phyloP scores from a whole-genome alignment of 1,139 yeast species.

The Debaryomyces nepalensis region DNA sequence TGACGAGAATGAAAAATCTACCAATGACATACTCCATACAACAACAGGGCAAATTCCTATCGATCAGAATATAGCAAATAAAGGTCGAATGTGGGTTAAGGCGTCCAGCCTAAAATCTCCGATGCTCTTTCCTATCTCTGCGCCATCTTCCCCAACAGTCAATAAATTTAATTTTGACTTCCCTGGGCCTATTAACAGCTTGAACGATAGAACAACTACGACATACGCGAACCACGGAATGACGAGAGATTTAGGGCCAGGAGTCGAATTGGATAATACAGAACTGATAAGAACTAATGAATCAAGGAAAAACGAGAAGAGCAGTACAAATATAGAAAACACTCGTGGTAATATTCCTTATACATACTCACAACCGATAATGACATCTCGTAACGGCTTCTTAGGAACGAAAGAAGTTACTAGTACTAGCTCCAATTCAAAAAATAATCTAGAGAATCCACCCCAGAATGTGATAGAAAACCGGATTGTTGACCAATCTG shows the following conservation, averaged over 20 bases:
- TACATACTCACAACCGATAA: background rate
- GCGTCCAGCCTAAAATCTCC: constrained; percentile 19
- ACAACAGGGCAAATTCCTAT: background rate
- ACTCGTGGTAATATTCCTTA: background rate
- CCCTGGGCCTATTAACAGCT: background rate
- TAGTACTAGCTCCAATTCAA: background rate
- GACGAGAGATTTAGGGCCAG: no score
- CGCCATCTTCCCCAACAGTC: constrained; percentile 22
- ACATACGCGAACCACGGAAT: background rate
- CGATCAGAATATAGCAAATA: background rate
- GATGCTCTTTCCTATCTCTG: constrained; percentile 16
- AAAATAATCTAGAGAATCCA: background rate
- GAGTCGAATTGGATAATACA: no score
- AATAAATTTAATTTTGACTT: constrained; percentile 21
- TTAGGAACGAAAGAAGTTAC: background rate
- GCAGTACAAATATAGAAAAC: background rate
- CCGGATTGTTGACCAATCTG: background rate
- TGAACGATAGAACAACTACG: background rate
- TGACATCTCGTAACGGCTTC: background rate
- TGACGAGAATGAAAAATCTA: background rate
- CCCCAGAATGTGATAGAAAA: background rate
- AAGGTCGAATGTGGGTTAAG: constrained; percentile 11
- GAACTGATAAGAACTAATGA: no score
- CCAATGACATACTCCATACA: no score
- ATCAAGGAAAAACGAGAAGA: background rate